Evolutionary conservation across 345 rosid species (phyloP), one percentile per base, ranked within the genome.

Genomic region (Gossypium arboreum): DNA sequence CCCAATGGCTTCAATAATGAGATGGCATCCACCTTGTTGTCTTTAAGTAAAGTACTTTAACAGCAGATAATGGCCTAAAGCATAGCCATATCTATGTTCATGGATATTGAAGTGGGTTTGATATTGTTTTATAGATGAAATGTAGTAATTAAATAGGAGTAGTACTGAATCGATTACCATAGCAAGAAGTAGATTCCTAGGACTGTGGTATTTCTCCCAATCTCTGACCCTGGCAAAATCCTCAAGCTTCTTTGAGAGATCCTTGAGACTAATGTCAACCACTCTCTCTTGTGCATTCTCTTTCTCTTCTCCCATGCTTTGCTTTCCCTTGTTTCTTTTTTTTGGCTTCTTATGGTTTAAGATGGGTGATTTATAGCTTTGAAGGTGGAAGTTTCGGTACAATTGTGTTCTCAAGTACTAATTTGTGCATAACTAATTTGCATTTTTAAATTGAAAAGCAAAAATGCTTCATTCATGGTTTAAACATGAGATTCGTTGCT

Each of bases 101-200:
- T 16, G 55, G 17, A 51, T 13, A 13, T 12, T 4, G 25, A 43
- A 65, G 4, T 15, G 12, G 17, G 17, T 13, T 44, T 50, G 22
- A 11, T 17, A 8, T 22, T 22, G 13, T 17, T 34, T 70, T 29
- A 1, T 4, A 71, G 54, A 7, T 41, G 34, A 22, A 39, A 11
- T 66, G 10, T 44, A 12, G 5, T 20, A 17, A 54, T 17, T 54
- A 44, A 73, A 22, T 10, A 3, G 9, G 51, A 72, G 9, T 20
- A 24, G 4, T 16, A n/a, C 24, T 68, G 58, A 51, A 51, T 4
- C 3, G 17, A 51, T 67, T 85, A 85, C 86, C 83, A 85, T 83
- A 22, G 88, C 88, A 83, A 85, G 88, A 50, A 85, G 86, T 22
- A 85, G 83, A 78, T 85, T 85, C 62, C 88, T 79, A 1, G 88